phyloP scores from a whole-genome alignment of 2,329 filamentous ascomycete species.

The Calonectria pseudoturangicola region DNA sequence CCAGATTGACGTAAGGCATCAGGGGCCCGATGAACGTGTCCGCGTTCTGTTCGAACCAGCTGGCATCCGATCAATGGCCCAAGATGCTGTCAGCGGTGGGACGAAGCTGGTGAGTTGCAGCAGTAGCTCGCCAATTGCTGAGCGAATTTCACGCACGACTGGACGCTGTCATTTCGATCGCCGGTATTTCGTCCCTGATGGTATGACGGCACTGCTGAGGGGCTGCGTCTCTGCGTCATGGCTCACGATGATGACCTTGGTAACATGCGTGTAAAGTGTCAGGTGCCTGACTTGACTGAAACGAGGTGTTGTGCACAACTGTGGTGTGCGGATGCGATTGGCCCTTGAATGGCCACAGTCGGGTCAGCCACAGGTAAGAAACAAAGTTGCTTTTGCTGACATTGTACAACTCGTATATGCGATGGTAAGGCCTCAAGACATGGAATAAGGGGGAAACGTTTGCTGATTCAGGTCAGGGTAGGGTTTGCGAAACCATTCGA shows the following conservation, averaged over 20 bases:
- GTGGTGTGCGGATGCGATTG: neutral
- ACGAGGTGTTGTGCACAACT: neutral
- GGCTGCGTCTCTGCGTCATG: neutral
- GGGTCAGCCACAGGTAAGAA: slow-evolving; percentile 1
- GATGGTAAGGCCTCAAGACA: no score
- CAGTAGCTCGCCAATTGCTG: slow-evolving; percentile 43
- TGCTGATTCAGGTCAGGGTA: neutral
- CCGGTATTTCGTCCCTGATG: neutral
- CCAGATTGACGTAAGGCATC: neutral
- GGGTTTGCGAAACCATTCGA: neutral
- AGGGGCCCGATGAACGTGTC: slow-evolving; percentile 15
- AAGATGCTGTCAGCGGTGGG: slow-evolving; percentile 34
- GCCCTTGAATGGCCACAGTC: neutral
- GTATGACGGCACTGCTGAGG: slow-evolving; percentile 1
- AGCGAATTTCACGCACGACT: slow-evolving; percentile 27
- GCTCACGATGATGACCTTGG: neutral
- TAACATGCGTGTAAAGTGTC: neutral
- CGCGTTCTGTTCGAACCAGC: slow-evolving; percentile 15
- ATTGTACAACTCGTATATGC: neutral
- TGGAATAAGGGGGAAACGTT: neutral
- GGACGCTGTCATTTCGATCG: neutral
- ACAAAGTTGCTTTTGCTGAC: neutral
- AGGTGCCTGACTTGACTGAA: slow-evolving; percentile 5
- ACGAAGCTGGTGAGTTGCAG: slow-evolving; percentile 17
- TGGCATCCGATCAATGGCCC: slow-evolving; percentile 26